Evolutionary conservation across 257 asterid species (phyloP).

Genomic region (Solanum habrochaites): DNA sequence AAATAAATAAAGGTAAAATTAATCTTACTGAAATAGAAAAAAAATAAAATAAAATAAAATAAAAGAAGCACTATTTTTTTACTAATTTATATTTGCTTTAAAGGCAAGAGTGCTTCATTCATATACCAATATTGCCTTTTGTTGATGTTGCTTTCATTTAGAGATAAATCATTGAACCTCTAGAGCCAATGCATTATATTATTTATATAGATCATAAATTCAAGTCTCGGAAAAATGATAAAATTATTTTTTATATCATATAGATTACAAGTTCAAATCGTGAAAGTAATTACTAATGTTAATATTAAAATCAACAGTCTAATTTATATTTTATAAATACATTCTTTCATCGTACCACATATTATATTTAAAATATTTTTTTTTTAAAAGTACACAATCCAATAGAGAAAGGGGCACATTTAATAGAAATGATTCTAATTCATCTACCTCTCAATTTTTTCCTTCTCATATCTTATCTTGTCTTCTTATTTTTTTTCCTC

Average conservation of each 20-base stretch:
- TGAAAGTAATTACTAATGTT: not conserved
- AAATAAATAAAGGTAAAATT: not conserved
- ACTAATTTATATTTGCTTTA: not conserved
- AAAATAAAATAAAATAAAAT: not conserved
- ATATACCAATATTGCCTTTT: not conserved
- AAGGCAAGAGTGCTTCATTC: not conserved
- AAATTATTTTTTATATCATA: not conserved
- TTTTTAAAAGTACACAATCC: not conserved
- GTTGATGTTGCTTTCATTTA: not conserved
- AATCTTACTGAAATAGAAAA: not conserved
- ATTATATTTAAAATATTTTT: not conserved
- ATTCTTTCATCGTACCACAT: fast-evolving
- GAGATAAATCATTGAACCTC: not conserved
- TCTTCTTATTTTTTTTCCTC: not conserved
- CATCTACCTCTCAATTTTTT: not conserved
- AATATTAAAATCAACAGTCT: not conserved
- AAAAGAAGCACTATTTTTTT: not conserved
- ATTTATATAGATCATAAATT: not conserved
- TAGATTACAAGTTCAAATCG: fast-evolving
- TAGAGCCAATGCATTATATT: not conserved
- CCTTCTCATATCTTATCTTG: not conserved
- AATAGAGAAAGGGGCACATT: not conserved
- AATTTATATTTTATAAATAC: not conserved
- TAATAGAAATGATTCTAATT: not conserved
- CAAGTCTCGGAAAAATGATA: not conserved